Conservation (phyloP, 2,329 filamentous ascomycete species). For the Cordyceps pruinosa region DNA sequence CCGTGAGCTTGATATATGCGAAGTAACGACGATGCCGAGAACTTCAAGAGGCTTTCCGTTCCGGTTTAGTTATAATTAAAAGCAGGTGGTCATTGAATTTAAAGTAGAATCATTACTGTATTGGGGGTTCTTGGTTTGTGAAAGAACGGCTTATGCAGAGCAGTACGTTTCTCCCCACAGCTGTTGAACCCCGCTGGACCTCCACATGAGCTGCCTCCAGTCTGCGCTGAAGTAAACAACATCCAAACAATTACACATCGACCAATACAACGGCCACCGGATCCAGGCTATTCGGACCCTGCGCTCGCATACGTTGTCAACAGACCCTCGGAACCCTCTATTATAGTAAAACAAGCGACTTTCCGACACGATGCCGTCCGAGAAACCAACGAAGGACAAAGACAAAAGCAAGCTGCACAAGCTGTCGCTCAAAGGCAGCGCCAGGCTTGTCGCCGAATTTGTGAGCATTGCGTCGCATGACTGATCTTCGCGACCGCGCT, state of each 20-base stretch:
- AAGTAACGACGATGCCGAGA: neutral
- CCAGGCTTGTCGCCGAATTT: conserved; percentile 91
- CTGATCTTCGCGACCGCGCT: neutral
- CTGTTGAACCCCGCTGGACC: neutral
- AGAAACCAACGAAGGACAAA: conserved; percentile 34
- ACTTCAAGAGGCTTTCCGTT: too few relatives aligned
- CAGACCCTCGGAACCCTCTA: too few relatives aligned
- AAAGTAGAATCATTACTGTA: neutral
- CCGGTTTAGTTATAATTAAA: too few relatives aligned
- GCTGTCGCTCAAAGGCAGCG: conserved; percentile 75
- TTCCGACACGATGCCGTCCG: conserved; percentile 5
- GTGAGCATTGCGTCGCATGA: conserved; percentile 46
- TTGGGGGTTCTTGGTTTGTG: neutral
- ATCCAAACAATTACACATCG: neutral
- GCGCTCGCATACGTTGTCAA: neutral
- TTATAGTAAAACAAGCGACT: neutral
- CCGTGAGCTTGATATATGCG: neutral
- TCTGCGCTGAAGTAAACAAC: conserved; percentile 5
- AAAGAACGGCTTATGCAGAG: neutral
- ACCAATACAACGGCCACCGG: neutral
- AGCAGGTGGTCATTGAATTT: too few relatives aligned
- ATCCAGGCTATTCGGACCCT: too few relatives aligned
- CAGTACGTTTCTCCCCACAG: neutral
- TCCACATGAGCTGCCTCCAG: conserved; percentile 5
- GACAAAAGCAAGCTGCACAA: conserved; percentile 90